A percentile compares a stretch with the other conserved stretches of the same genome.
These are phyloP conservation scores for Graphilbum ipis-grandicollis DNA, from an alignment of 2,329 filamentous ascomycete genomes.

Conservation along the genomic window DNA sequence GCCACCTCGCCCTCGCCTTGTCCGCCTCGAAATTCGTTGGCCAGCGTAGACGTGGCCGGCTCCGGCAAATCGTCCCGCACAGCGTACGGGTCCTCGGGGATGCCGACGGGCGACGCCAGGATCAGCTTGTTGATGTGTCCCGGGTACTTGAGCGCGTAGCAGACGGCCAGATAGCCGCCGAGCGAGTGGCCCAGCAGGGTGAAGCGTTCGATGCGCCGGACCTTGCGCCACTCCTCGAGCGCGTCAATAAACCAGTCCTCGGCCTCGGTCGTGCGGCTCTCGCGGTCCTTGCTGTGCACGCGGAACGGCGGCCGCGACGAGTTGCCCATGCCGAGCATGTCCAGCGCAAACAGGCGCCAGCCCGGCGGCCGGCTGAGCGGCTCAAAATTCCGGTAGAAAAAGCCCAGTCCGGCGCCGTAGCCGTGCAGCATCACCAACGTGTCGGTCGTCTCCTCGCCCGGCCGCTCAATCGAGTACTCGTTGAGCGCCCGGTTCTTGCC, in stretches of 20 bases:
- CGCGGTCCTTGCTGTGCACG: conserved; percentile 67
- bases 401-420: conserved; percentile 88
- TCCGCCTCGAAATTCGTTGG: conserved; percentile 50
- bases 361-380: conserved; percentile 59
- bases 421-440: conserved; percentile 92
- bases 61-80: conserved; percentile 67
- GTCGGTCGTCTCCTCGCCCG: conserved; percentile 64
- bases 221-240: conserved; percentile 84
- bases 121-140: conserved; percentile 92
- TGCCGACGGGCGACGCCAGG: conserved; percentile 80
- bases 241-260: conserved; percentile 95
- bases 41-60: conserved; percentile 52
- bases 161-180: conserved; percentile 86
- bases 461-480: conserved; percentile 77
- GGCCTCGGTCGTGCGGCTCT: conserved; percentile 70
- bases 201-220: conserved; percentile 79
- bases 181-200: conserved; percentile 86
- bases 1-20: conserved; percentile 14
- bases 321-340: conserved; percentile 88
- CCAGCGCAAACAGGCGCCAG: conserved; percentile 85
- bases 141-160: conserved; percentile 92
- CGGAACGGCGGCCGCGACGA: conserved; percentile 71
- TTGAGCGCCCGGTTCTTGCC: conserved; percentile 81
- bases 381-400: conserved; percentile 98
- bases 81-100: conserved; percentile 87